Evolutionary conservation across 106 monocot species (phyloP).

Genomic region (Triglochin maritima): DNA sequence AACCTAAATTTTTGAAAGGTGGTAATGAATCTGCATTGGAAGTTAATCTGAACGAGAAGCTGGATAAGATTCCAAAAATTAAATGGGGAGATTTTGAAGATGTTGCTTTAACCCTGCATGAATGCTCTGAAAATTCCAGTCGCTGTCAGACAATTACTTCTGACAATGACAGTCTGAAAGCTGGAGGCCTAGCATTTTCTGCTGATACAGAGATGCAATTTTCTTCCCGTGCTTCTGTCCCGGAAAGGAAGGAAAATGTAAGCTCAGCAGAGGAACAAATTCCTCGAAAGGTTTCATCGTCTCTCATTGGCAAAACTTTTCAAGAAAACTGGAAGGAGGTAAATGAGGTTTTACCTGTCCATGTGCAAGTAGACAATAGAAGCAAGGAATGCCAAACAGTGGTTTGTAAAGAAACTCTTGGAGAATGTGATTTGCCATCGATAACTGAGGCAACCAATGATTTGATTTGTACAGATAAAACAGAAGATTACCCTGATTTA

Average conservation of each 20-base stretch:
- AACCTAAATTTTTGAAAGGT: not conserved
- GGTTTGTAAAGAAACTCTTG: conserved; percentile 9
- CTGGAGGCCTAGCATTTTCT: not conserved
- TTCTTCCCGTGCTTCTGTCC: not conserved
- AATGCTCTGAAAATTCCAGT: not conserved
- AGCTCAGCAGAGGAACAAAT: conserved; percentile 22
- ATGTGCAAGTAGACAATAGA: not conserved
- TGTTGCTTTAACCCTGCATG: not conserved
- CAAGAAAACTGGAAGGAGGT: conserved; percentile 20
- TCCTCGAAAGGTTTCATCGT: conserved; percentile 20
- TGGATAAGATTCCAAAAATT: conserved; percentile 29
- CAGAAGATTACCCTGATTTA: conserved; percentile 1
- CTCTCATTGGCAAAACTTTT: conserved; percentile 16
- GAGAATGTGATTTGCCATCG: conserved; percentile 1
- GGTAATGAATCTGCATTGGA: conserved; percentile 7
- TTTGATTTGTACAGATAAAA: conserved; percentile 7
- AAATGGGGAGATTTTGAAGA: conserved; percentile 64
- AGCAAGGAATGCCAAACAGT: not conserved
- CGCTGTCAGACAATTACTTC: not conserved
- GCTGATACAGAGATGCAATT: conserved; percentile 1
- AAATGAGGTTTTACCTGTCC: conserved; percentile 22
- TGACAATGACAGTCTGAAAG: not conserved
- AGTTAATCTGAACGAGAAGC: conserved; percentile 8
- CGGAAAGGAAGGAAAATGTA: conserved; percentile 2
- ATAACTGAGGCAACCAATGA: conserved; percentile 9